These are phyloP conservation scores for Ustilago crameri DNA, from an alignment of 1,284 basidiomycete species.

Conservation along the genomic window DNA sequence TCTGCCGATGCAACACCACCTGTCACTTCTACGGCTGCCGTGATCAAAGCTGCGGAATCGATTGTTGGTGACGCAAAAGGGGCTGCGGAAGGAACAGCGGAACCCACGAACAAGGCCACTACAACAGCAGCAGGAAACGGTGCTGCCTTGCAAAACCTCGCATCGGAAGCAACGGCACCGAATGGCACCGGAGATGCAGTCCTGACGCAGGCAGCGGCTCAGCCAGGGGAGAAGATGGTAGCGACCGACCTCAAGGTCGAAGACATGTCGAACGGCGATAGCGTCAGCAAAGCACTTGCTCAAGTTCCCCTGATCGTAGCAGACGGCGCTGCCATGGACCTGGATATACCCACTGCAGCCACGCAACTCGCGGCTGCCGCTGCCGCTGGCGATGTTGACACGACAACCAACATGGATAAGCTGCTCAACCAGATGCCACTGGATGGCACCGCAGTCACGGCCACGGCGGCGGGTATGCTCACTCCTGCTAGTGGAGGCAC, in stretches of 20 bases:
- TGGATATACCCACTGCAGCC: conserved; percentile 25
- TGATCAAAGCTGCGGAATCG: conserved; percentile 1
- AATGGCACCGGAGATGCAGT: neutral
- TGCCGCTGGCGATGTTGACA: conserved; percentile 9
- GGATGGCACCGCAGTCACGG: conserved; percentile 6
- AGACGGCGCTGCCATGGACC: conserved; percentile 18
- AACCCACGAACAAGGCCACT: neutral
- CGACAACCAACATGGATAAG: conserved; percentile 35
- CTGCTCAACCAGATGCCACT: conserved; percentile 28
- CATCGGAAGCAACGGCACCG: neutral
- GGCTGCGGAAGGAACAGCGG: neutral
- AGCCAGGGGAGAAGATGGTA: neutral
- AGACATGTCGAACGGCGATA: conserved; percentile 1
- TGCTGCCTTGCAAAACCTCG: neutral
- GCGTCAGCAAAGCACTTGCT: conserved; percentile 5
- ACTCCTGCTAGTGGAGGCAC: conserved; percentile 13
- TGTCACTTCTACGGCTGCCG: conserved; percentile 1
- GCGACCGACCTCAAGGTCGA: conserved; percentile 17
- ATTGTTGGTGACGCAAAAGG: neutral
- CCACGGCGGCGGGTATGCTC: conserved; percentile 18
- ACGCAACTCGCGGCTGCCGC: conserved; percentile 20
- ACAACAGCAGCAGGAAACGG: neutral
- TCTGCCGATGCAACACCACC: conserved; percentile 38
- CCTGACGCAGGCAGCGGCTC: neutral
- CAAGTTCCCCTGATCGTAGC: conserved; percentile 27